These are phyloP conservation scores for Termitomyces eurrhizus DNA, from an alignment of 768 basidiomycete species.

Conservation along the genomic window DNA sequence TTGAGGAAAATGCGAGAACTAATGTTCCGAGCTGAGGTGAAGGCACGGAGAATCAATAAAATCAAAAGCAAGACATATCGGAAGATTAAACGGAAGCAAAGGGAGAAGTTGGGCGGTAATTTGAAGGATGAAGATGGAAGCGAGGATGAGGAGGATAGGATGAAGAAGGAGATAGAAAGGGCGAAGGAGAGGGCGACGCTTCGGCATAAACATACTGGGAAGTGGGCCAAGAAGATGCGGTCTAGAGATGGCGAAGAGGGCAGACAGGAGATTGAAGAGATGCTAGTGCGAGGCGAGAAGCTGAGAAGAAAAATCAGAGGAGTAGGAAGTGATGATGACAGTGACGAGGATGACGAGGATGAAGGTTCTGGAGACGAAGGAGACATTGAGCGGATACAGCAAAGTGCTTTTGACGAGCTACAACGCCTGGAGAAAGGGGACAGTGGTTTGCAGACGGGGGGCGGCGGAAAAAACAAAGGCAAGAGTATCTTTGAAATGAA, in stretches of 20 bases:
- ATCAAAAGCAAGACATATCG: constrained; percentile 96
- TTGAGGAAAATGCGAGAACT: constrained; percentile 88
- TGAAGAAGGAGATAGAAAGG: constrained; percentile 74
- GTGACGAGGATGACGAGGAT: constrained; percentile 37
- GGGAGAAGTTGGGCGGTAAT: constrained; percentile 53
- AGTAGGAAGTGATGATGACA: constrained; percentile 51
- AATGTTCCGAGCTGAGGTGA: constrained; percentile 88
- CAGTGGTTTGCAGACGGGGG: constrained; percentile 18
- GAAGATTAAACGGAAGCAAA: constrained; percentile 76
- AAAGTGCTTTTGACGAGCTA: constrained; percentile 76
- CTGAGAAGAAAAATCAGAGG: constrained; percentile 75
- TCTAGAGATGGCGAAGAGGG: constrained; percentile 53
- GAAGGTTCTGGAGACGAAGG: constrained; percentile 38
- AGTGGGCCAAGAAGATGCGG: constrained; percentile 80
- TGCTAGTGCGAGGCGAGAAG: constrained; percentile 80
- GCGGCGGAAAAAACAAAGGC: constrained; percentile 32
- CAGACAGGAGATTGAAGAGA: constrained; percentile 70
- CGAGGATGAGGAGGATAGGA: constrained; percentile 49
- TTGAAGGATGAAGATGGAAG: constrained; percentile 43
- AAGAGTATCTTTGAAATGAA: constrained; percentile 93
- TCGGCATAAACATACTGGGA: constrained; percentile 82
- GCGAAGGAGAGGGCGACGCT: constrained; percentile 90
- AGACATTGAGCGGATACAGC: constrained; percentile 49
- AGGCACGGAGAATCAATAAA: constrained; percentile 86
- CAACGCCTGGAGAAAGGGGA: constrained; percentile 41